phyloP scores from a whole-genome alignment of 2,329 filamentous ascomycete species.

The Pseudogymnoascus sp. region DNA sequence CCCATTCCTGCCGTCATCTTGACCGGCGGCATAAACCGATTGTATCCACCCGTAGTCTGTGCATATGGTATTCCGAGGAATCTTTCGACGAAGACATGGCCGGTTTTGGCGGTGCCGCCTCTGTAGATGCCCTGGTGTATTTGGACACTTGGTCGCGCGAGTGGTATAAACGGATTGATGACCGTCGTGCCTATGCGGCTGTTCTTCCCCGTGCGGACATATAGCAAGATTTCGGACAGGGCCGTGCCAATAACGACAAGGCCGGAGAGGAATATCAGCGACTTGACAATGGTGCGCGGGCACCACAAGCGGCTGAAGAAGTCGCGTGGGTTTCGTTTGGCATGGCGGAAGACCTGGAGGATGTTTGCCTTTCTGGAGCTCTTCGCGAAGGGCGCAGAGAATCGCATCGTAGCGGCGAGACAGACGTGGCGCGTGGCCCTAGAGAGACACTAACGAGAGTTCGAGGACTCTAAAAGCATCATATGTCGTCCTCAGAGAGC shows the following conservation, averaged over 20 bases:
- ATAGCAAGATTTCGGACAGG: background rate
- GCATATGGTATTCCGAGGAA: conserved; percentile 43
- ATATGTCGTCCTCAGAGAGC: conserved; percentile 2
- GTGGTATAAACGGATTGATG: conserved; percentile 2
- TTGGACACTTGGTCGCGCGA: conserved; percentile 4
- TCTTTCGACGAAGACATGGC: conserved; percentile 29
- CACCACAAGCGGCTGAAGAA: background rate
- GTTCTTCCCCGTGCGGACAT: conserved; percentile 4
- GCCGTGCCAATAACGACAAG: background rate
- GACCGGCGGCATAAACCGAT: conserved; percentile 38
- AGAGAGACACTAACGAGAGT: background rate
- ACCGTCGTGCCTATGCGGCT: background rate
- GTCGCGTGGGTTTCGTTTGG: conserved; percentile 2
- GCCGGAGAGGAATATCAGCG: background rate
- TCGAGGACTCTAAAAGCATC: conserved; percentile 5
- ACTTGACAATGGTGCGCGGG: background rate
- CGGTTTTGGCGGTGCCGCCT: background rate
- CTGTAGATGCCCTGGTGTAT: conserved; percentile 1
- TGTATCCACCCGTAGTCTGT: conserved; percentile 36
- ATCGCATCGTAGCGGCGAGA: conserved; percentile 2
- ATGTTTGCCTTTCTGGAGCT: conserved; percentile 3
- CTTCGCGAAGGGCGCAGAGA: conserved; percentile 1
- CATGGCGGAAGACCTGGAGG: background rate
- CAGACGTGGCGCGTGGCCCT: background rate
- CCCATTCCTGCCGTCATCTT: conserved; percentile 26